Evolutionary conservation across 495 filamentous ascomycete genomes (phyloP).

Genomic region (Xylaria palmicola): DNA sequence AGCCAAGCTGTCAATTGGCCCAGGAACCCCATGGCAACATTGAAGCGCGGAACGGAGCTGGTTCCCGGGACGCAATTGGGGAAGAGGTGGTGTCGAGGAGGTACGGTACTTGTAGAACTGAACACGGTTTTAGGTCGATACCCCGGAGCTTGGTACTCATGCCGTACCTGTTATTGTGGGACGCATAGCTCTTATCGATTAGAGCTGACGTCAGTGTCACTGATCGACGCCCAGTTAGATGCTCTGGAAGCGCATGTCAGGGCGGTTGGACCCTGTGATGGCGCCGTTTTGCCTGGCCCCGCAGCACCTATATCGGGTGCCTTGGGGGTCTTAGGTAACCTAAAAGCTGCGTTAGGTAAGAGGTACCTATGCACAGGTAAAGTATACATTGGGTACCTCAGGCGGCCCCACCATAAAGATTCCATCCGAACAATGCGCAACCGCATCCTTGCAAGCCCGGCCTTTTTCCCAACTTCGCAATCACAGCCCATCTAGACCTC

Average conservation of each 20-base stretch:
- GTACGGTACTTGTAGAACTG: constrained; percentile 16
- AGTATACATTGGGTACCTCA: neutral
- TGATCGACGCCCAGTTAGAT: constrained; percentile 3
- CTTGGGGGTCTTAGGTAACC: neutral
- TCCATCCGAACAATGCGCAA: neutral
- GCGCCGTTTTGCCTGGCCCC: neutral
- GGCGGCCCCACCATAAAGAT: constrained; percentile 1
- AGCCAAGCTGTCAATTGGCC: constrained; percentile 34
- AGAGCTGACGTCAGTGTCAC: constrained; percentile 25
- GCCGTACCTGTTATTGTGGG: constrained; percentile 7
- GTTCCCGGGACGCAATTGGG: neutral
- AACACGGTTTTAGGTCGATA: constrained; percentile 32
- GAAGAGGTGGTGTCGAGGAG: neutral
- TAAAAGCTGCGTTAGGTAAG: neutral
- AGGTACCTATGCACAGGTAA: no score
- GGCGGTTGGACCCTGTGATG: neutral
- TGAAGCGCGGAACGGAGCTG: constrained; percentile 6
- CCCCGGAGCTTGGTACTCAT: neutral
- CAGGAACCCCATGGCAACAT: constrained; percentile 27
- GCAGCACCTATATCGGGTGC: neutral
- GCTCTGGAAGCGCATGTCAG: neutral
- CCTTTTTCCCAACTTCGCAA: neutral
- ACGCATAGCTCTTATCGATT: constrained; percentile 23
- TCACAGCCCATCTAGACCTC: no score
- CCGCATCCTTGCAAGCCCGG: neutral